A percentile compares a stretch with the other conserved stretches of the same genome.
phyloP scores from a whole-genome alignment of 1,284 basidiomycete genomes.

The Naganishia sp. region DNA sequence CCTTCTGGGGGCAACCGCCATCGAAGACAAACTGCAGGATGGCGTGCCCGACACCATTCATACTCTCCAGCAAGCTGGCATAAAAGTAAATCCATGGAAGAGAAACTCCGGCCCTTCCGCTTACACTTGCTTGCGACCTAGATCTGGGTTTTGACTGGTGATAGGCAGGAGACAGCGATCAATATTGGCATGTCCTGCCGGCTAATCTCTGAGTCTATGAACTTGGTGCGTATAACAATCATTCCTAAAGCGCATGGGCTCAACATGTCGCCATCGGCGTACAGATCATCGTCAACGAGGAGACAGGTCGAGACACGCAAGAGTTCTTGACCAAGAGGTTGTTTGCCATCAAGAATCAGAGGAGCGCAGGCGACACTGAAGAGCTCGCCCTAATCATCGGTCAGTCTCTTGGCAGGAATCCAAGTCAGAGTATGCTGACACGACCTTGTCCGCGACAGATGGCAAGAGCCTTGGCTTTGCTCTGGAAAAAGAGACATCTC shows the following conservation, averaged over 20 bases:
- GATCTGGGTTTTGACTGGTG: conserved; percentile 98
- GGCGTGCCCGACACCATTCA: conserved; percentile 98
- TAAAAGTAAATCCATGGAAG: conserved; percentile 67
- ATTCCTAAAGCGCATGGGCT: background rate
- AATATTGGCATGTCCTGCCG: conserved; percentile 98
- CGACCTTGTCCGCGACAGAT: conserved; percentile 59
- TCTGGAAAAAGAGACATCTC: conserved; percentile 86
- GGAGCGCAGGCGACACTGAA: conserved; percentile 85
- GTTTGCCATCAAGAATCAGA: conserved; percentile 87
- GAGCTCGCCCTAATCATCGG: conserved; percentile 94
- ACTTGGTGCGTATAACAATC: conserved; percentile 64
- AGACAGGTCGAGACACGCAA: conserved; percentile 74
- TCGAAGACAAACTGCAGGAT: conserved; percentile 98
- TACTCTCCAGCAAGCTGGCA: conserved; percentile 94
- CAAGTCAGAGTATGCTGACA: background rate
- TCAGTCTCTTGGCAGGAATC: conserved; percentile 48
- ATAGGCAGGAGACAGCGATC: conserved; percentile 98
- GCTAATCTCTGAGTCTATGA: conserved; percentile 97
- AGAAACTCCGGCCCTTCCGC: background rate
- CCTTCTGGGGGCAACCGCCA: conserved; percentile 92
- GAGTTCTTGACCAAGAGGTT: conserved; percentile 88
- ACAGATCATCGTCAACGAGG: conserved; percentile 92
- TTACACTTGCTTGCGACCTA: conserved; percentile 42
- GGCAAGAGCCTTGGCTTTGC: conserved; percentile 93
- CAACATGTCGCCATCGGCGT: background rate